A percentile compares a stretch with the other conserved stretches of the same genome.
phyloP scores from a whole-genome alignment of 2,329 filamentous ascomycete genomes.

The Claviceps arundinis region DNA sequence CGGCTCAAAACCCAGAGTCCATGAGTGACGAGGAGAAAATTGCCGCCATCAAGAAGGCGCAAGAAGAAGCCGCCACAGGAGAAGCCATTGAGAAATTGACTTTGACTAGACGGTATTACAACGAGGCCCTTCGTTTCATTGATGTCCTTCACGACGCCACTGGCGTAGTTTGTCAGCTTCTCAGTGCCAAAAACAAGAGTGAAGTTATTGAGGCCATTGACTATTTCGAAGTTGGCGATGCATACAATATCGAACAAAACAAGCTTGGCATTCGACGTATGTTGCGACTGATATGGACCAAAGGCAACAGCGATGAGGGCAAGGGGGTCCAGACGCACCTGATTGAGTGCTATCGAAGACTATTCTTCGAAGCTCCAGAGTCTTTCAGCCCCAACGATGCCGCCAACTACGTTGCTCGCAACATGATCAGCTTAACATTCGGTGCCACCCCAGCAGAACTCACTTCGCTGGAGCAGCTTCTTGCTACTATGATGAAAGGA shows the following conservation, averaged over 20 bases:
- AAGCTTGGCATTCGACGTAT: constrained; percentile 87
- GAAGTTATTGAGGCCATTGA: constrained; percentile 99
- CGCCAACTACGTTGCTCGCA: constrained; percentile 88
- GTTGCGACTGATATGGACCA: constrained; percentile 97
- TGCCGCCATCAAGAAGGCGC: constrained; percentile 62
- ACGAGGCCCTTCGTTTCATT: constrained; percentile 89
- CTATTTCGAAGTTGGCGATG: constrained; percentile 89
- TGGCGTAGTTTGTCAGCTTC: constrained; percentile 66
- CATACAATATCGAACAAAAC: constrained; percentile 90
- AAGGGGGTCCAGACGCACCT: constrained; percentile 95
- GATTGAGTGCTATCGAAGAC: constrained; percentile 88
- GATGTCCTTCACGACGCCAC: constrained; percentile 79
- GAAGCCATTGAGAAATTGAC: constrained; percentile 82
- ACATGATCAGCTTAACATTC: constrained; percentile 98
- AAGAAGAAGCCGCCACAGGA: constrained; percentile 76
- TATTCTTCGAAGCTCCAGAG: constrained; percentile 92
- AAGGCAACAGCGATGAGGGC: constrained; percentile 96
- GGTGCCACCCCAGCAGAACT: constrained; percentile 89
- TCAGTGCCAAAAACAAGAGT: constrained; percentile 93
- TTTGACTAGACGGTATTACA: constrained; percentile 78
- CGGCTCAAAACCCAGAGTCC: constrained; percentile 47
- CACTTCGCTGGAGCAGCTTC: constrained; percentile 85
- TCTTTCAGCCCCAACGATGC: constrained; percentile 79
- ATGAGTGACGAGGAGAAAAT: constrained; percentile 72
- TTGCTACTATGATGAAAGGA: constrained; percentile 95